Percentiles rank a stretch among this genome's conserved stretches.
Conservation (phyloP, 257 asterid genomes). For the Przewalskia tangutica region DNA sequence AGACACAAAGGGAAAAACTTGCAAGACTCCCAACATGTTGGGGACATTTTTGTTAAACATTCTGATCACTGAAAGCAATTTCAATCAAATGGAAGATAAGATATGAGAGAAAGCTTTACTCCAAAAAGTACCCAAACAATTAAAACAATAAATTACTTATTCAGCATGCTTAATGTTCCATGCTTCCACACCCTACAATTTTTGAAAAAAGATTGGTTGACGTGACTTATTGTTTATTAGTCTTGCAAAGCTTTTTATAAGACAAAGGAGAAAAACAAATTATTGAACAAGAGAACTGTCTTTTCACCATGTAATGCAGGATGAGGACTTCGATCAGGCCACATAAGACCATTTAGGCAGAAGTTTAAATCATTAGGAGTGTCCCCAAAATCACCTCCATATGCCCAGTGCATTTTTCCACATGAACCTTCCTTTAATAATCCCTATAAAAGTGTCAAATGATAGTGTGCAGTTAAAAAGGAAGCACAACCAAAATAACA, state of each 20-base stretch:
- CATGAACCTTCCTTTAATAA: slow-evolving; percentile 58
- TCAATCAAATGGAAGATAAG: not conserved
- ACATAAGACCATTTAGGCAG: slow-evolving; percentile 75
- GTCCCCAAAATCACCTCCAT: slow-evolving; percentile 98
- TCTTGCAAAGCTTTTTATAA: not conserved
- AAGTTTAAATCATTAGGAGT: slow-evolving; percentile 80
- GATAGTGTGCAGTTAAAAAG: not conserved
- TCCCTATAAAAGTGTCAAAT: slow-evolving; percentile 32
- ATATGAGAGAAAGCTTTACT: not conserved
- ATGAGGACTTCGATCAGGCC: slow-evolving; percentile 99
- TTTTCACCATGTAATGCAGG: slow-evolving; percentile 75
- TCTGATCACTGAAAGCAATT: not conserved
- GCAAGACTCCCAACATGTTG: not conserved
- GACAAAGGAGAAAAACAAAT: not conserved
- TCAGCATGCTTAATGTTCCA: not conserved
- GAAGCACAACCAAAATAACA: not conserved
- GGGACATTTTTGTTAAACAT: not conserved
- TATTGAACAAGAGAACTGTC: not conserved
- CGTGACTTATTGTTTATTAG: not conserved
- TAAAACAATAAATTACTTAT: not conserved
- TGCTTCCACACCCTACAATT: not conserved
- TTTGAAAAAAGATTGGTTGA: not conserved
- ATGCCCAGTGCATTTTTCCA: slow-evolving; percentile 85
- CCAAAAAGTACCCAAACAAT: not conserved
- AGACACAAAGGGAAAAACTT: not conserved